Evolutionary conservation across 371 early-diverging fungal genomes (phyloP), one percentile per base, ranked within the genome.

Genomic region (Rhizopus delemar): DNA sequence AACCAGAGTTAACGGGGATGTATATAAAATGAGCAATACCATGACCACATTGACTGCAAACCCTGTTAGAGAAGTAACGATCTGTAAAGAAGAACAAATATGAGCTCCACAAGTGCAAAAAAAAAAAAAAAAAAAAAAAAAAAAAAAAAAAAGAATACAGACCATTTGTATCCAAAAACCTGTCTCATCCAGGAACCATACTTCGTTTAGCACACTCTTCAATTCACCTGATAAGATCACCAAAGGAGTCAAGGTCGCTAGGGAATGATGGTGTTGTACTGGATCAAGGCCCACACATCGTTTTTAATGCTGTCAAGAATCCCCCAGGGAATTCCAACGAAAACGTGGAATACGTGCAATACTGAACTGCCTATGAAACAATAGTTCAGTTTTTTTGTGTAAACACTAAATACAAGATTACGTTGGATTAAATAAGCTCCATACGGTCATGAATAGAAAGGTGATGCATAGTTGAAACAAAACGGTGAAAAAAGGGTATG

Each of bases 401-500:
- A 39, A 9, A 9, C 8, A 12, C 32, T 32, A 9, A 3, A n/a
- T 13, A 8, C 16, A 32, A 11, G 34, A 59, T 51, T 78, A 83
- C 82, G 66, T 57, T 74, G 66, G 58, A 69, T 77, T 41, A 65
- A 66, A 35, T 61, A 53, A 3, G 70, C 81, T 60, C 68, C 76
- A 83, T 48, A 79, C 51, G 16, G 75, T 41, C 36, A 85, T 55
- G 8, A 81, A 65, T 1, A 71, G 56, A 28, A 85, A 60, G 0
- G 81, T 78, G 1, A 85, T 77, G 31, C 80, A 38, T 49, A 85
- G 60, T 59, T 86, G 85, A 57, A 70, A 84, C 45, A 82, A 76
- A 7, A 75, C 82, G 49, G 82, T 82, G 36, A 81, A 81, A 45
- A 81, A 66, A 11, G 86, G 86, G 62, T 74, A 86, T 8, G 86